Conservation (phyloP, 2,329 filamentous ascomycete species). For the Epichloe amarillans region DNA sequence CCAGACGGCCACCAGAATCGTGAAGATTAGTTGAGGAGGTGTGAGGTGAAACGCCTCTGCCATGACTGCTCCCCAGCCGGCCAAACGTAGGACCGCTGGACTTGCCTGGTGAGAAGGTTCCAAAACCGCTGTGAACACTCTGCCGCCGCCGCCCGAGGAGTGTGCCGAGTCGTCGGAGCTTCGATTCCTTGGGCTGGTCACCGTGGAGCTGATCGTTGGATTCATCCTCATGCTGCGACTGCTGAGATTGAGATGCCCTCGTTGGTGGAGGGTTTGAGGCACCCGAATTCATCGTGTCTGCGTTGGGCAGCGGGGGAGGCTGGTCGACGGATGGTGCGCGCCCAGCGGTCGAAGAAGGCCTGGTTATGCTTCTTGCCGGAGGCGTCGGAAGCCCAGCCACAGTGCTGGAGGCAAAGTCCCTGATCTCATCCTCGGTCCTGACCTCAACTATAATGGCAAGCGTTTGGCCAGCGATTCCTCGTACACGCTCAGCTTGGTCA, state of each 20-base stretch:
- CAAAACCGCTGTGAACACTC: conserved; percentile 51
- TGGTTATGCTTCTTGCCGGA: conserved; percentile 26
- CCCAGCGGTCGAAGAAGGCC: conserved; percentile 23
- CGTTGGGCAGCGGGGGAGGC: neutral
- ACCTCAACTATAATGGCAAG: conserved; percentile 76
- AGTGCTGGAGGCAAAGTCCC: conserved; percentile 44
- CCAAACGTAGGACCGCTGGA: conserved; percentile 39
- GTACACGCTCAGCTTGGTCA: conserved; percentile 68
- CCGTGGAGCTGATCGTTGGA: conserved; percentile 2
- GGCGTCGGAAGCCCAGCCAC: conserved; percentile 26
- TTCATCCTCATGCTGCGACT: conserved; percentile 4
- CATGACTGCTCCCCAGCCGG: conserved; percentile 52
- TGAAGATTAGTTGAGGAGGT: conserved; percentile 46
- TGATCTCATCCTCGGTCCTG: conserved; percentile 76
- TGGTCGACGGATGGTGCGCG: conserved; percentile 7
- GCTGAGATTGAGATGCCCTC: conserved; percentile 3
- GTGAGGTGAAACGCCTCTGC: conserved; percentile 40
- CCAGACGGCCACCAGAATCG: conserved; percentile 39
- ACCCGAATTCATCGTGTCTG: neutral
- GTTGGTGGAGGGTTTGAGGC: conserved; percentile 3
- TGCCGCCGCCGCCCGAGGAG: conserved; percentile 52
- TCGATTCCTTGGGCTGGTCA: conserved; percentile 29
- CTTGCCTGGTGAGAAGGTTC: conserved; percentile 42
- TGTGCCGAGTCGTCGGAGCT: conserved; percentile 51
- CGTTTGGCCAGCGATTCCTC: conserved; percentile 63